These are phyloP conservation scores for Tetrahymena malaccensis DNA, from an alignment of 73 alveolate species.

Conservation along the genomic window DNA sequence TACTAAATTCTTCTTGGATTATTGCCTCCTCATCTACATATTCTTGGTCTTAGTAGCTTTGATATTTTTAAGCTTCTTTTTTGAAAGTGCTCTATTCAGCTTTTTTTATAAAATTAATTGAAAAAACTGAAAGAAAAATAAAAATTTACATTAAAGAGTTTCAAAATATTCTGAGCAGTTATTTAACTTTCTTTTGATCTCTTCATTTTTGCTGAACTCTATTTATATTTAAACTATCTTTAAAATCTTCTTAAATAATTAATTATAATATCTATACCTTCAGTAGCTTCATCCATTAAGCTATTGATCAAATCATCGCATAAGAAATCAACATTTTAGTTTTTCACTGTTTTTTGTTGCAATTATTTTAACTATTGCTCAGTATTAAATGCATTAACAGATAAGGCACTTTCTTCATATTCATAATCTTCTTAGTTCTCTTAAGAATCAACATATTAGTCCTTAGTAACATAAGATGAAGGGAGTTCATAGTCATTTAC, in stretches of 20 bases:
- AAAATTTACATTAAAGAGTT: not conserved
- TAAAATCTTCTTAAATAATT: not conserved
- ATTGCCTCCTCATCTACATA: not conserved
- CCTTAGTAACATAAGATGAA: not conserved
- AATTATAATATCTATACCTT: not conserved
- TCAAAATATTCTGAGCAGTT: not conserved
- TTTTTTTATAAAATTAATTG: not conserved
- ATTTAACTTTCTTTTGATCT: not conserved
- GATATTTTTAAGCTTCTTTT: not conserved
- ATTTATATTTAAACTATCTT: not conserved
- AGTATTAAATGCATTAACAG: not conserved
- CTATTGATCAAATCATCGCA: not conserved
- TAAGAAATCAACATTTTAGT: not conserved
- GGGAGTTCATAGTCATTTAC: not conserved
- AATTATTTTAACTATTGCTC: not conserved
- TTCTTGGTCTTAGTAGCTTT: not conserved
- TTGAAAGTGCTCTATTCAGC: not conserved
- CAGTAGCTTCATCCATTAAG: not conserved
- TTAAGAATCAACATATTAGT: not conserved
- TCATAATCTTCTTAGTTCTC: not conserved
- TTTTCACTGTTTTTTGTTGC: not conserved
- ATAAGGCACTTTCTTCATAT: not conserved
- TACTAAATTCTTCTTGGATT: not conserved
- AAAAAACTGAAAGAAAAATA: not conserved
- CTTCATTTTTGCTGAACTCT: not conserved